Conservation (phyloP, 352 stramenopile genomes). For the Thalassiosira ordinaria region DNA sequence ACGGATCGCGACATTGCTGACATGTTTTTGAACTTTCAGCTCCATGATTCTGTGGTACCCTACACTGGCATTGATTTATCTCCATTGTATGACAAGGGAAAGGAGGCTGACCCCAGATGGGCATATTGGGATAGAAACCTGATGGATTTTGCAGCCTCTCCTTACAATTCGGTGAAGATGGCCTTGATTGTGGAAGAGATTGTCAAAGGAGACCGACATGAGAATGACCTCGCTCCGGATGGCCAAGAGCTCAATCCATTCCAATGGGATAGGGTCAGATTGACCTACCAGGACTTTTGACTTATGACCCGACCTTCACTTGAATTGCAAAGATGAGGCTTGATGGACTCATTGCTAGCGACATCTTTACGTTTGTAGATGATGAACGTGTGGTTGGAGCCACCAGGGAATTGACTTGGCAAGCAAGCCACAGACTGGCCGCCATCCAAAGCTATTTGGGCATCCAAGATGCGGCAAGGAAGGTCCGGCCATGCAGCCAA, state of each 20-base stretch:
- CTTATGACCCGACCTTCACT: slow-evolving; percentile 51
- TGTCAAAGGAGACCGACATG: slow-evolving; percentile 30
- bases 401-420: slow-evolving; percentile 24
- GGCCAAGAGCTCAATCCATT: slow-evolving; percentile 44
- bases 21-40: slow-evolving; percentile 60
- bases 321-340: slow-evolving; percentile 45
- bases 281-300: slow-evolving; percentile 54
- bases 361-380: slow-evolving; percentile 61
- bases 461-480: slow-evolving; percentile 51
- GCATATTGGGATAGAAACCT: slow-evolving; percentile 45
- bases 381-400: slow-evolving; percentile 38
- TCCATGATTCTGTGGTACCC: slow-evolving; percentile 1
- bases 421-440: slow-evolving; percentile 21
- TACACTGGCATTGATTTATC: slow-evolving; percentile 44
- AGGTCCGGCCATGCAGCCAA: slow-evolving; percentile 33
- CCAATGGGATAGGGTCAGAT: slow-evolving; percentile 43
- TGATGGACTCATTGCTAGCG: slow-evolving; percentile 40
- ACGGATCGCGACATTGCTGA: slow-evolving; percentile 59
- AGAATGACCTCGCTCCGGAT: slow-evolving; percentile 1
- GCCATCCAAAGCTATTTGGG: slow-evolving; percentile 39
- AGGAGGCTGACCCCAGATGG: slow-evolving; percentile 5
- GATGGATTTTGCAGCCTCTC: slow-evolving; percentile 59
- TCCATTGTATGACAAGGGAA: not conserved
- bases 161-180: slow-evolving; percentile 51
- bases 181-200: slow-evolving; percentile 35